Conservation (phyloP, 331 rosid species). For the Telfairia occidentalis region DNA sequence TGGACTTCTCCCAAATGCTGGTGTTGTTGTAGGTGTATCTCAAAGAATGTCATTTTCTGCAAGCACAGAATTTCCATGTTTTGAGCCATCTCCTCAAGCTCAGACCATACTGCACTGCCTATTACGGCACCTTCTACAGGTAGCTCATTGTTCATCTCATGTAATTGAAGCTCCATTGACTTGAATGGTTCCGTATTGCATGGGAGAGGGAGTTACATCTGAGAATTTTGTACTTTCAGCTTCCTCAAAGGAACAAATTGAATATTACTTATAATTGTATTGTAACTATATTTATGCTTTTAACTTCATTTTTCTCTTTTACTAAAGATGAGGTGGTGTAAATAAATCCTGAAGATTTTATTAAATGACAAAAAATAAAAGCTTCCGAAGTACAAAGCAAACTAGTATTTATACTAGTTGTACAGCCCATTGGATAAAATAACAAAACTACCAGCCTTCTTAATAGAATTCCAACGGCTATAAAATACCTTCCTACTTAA, state of each 20-base stretch:
- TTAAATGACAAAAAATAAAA: too few species aligned
- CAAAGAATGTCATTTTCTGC: slow-evolving; percentile 93
- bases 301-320: background rate
- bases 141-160: slow-evolving; percentile 19
- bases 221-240: background rate
- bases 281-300: background rate
- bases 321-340: background rate
- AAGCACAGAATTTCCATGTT: slow-evolving; percentile 93
- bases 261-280: background rate
- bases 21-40: slow-evolving; percentile 89
- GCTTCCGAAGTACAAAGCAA: too few species aligned
- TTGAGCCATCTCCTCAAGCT: slow-evolving; percentile 98
- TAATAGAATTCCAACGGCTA: too few species aligned
- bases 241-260: background rate
- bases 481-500: too few species aligned
- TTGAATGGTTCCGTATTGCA: background rate
- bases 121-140: slow-evolving; percentile 96
- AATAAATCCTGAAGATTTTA: too few species aligned
- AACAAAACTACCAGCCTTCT: too few species aligned
- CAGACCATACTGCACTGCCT: slow-evolving; percentile 95
- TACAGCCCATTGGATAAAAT: too few species aligned
- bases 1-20: slow-evolving; percentile 96
- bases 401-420: too few species aligned
- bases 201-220: background rate
- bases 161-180: background rate